Conservation (phyloP, 2,329 filamentous ascomycete genomes). For the Myrmaecium sp. region DNA sequence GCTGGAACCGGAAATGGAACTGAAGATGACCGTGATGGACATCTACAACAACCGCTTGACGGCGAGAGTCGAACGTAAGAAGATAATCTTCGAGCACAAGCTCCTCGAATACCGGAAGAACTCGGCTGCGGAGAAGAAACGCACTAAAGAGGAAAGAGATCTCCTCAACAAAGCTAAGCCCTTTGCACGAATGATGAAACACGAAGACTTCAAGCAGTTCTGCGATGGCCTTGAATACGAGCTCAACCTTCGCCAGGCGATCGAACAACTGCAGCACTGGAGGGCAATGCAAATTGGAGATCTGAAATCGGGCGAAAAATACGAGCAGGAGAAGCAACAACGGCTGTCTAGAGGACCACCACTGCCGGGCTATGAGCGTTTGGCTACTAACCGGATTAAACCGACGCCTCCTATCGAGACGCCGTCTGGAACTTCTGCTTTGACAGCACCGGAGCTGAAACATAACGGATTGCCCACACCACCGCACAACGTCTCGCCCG, state of each 20-base stretch:
- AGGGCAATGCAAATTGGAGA: conserved; percentile 69
- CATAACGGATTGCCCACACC: conserved; percentile 25
- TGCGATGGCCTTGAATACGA: conserved; percentile 78
- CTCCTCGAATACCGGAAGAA: conserved; percentile 90
- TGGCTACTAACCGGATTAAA: conserved; percentile 53
- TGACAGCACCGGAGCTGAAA: conserved; percentile 62
- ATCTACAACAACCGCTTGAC: conserved; percentile 92
- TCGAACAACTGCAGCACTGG: conserved; percentile 87
- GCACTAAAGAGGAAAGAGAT: conserved; percentile 88
- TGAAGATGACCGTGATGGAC: conserved; percentile 96
- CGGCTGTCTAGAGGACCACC: conserved; percentile 50
- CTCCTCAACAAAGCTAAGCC: conserved; percentile 87
- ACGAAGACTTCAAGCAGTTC: conserved; percentile 73
- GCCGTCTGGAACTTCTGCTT: conserved; percentile 54
- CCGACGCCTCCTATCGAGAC: conserved; percentile 47
- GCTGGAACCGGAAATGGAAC: conserved; percentile 85
- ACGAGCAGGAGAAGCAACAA: conserved; percentile 70
- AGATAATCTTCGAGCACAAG: conserved; percentile 90
- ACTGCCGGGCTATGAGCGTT: conserved; percentile 70
- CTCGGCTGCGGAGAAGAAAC: conserved; percentile 75
- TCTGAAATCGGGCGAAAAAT: conserved; percentile 74
- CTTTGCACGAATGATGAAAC: conserved; percentile 93
- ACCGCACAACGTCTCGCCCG: conserved; percentile 11
- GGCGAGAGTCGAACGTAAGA: conserved; percentile 82
- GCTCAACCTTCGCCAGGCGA: conserved; percentile 77